Percentiles rank a stretch among this genome's conserved stretches.
Evolutionary conservation across 441 rosid genomes (phyloP).

Genomic region (Erysimum pusillum): DNA sequence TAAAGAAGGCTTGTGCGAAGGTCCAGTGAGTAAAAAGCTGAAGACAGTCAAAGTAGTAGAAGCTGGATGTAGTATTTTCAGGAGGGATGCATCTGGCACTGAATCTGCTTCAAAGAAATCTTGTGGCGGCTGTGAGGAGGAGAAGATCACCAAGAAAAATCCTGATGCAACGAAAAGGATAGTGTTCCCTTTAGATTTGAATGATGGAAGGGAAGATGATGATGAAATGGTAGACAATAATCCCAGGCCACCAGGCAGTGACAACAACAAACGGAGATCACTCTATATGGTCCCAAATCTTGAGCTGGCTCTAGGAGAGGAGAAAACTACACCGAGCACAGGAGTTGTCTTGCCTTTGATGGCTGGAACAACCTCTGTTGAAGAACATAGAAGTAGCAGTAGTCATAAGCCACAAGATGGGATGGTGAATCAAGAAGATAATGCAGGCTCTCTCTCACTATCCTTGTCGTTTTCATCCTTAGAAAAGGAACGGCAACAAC

Average conservation of each 20-base stretch:
- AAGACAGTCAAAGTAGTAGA: slow-evolving; percentile 54
- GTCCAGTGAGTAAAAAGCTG: slow-evolving; percentile 58
- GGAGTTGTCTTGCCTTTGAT: slow-evolving; percentile 64
- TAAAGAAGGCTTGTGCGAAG: slow-evolving; percentile 48
- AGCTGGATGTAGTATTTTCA: slow-evolving; percentile 41
- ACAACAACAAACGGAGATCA: slow-evolving; percentile 34
- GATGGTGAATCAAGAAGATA: slow-evolving; percentile 52
- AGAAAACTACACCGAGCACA: slow-evolving; percentile 51
- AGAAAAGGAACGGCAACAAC: slow-evolving; percentile 54
- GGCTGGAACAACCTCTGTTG: slow-evolving; percentile 45
- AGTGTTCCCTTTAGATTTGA: slow-evolving; percentile 73
- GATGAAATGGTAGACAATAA: slow-evolving; percentile 52
- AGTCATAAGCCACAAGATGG: slow-evolving; percentile 51
- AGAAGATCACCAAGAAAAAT: slow-evolving; percentile 58
- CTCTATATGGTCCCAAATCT: slow-evolving; percentile 69
- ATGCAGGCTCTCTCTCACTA: slow-evolving; percentile 72
- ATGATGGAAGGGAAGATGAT: slow-evolving; percentile 49
- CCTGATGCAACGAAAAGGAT: slow-evolving; percentile 63
- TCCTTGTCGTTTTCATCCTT: slow-evolving; percentile 77
- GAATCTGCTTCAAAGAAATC: slow-evolving; percentile 44
- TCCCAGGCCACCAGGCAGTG: slow-evolving; percentile 51
- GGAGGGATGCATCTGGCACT: slow-evolving; percentile 47
- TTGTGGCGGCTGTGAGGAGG: slow-evolving; percentile 50
- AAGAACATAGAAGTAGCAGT: slow-evolving; percentile 50
- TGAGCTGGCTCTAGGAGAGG: slow-evolving; percentile 86